Evolutionary conservation across 2,329 filamentous ascomycete genomes (phyloP).

Genomic region (Coniochaeta ligniaria): DNA sequence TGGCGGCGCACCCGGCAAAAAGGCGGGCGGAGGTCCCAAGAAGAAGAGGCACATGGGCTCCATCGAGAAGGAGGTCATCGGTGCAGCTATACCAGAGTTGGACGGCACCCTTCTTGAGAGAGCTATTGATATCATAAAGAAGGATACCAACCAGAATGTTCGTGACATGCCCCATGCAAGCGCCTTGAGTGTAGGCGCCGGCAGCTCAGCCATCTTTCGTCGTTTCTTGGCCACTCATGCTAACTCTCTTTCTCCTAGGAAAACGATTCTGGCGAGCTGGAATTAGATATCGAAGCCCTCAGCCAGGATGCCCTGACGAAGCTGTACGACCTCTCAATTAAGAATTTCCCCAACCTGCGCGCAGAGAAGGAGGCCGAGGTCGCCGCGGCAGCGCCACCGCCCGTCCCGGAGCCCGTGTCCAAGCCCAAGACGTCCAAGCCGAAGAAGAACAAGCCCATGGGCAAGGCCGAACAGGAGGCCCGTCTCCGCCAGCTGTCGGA

Average conservation of each 20-base stretch:
- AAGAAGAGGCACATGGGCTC: constrained; percentile 61
- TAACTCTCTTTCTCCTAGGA: constrained; percentile 29
- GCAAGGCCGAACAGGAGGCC: constrained; percentile 62
- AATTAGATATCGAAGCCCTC: constrained; percentile 52
- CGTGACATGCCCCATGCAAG: constrained; percentile 23
- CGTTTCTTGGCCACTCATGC: constrained; percentile 2
- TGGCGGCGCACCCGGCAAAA: constrained; percentile 29
- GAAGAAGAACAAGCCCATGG: constrained; percentile 74
- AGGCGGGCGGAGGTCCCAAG: constrained; percentile 32
- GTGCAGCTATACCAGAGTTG: constrained; percentile 74
- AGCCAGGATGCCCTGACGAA: constrained; percentile 47
- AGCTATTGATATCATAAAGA: constrained; percentile 85
- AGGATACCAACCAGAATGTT: constrained; percentile 71
- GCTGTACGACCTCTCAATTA: constrained; percentile 38
- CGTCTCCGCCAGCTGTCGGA: constrained; percentile 58
- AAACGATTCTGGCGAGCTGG: constrained; percentile 51
- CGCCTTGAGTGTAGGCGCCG: neutral
- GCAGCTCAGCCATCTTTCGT: neutral
- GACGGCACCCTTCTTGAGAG: constrained; percentile 64
- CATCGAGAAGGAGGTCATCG: constrained; percentile 86
- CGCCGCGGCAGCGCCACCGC: constrained; percentile 10
- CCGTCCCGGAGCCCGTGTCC: constrained; percentile 12
- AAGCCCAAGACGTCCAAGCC: constrained; percentile 36
- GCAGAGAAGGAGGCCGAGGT: constrained; percentile 23
- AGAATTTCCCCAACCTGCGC: constrained; percentile 28